Evolutionary conservation across 225 moss, liverwort and hornwort genomes (phyloP).

Genomic region (Ulota crispa): DNA sequence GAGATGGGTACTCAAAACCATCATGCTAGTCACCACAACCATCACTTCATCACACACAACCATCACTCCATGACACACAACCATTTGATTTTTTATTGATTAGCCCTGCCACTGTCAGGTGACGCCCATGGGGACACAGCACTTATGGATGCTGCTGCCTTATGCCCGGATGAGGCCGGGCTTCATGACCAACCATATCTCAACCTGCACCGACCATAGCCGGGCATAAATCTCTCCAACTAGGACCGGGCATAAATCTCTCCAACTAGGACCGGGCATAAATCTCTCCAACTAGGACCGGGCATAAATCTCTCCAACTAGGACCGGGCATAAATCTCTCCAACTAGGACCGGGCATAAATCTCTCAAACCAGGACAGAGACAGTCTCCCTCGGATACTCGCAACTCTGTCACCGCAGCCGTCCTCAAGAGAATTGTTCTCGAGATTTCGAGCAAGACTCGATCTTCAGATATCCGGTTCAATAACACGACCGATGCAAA

Average conservation of each 20-base stretch:
- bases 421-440: neutral
- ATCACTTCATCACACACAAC: too few relatives aligned
- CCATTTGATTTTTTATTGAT: too few relatives aligned
- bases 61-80: too few relatives aligned
- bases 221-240: neutral
- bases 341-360: neutral
- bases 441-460: neutral
- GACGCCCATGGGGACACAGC: too few relatives aligned
- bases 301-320: neutral
- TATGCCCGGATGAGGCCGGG: neutral
- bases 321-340: neutral
- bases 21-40: too few relatives aligned
- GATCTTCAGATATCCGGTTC: neutral
- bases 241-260: neutral
- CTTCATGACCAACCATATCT: neutral
- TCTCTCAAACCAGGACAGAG: neutral
- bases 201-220: neutral
- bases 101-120: too few relatives aligned
- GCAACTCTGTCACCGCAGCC: neutral
- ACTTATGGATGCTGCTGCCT: too few relatives aligned
- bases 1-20: too few relatives aligned
- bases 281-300: neutral
- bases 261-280: neutral
- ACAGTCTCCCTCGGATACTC: neutral
- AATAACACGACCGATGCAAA: neutral